Conservation (phyloP, 805 yeast genomes). For the Jamesozyma spencerorum region DNA sequence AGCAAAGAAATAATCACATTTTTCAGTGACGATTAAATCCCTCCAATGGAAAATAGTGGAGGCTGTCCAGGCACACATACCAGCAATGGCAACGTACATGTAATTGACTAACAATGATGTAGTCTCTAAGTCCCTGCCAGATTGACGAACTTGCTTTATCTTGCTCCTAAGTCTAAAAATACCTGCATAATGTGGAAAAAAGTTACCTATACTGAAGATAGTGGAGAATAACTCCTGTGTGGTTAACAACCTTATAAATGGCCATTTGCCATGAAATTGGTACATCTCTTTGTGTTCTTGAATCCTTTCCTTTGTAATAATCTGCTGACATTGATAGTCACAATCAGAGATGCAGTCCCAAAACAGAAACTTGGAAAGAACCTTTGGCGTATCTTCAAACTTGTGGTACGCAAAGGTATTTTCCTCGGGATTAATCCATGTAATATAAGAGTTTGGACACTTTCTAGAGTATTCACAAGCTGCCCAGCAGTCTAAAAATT, state of each 20-base stretch:
- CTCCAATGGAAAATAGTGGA: constrained; percentile 83
- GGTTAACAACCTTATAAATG: constrained; percentile 68
- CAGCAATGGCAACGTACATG: constrained; percentile 41
- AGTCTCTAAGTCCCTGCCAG: constrained; percentile 3
- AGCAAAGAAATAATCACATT: constrained; percentile 85
- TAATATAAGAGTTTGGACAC: constrained; percentile 16
- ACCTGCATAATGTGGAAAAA: constrained; percentile 53
- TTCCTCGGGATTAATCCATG: constrained; percentile 20
- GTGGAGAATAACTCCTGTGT: constrained; percentile 79
- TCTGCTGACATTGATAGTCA: constrained; percentile 86
- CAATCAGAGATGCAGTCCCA: constrained; percentile 81
- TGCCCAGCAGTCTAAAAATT: constrained; percentile 44
- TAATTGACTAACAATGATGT: constrained; percentile 17
- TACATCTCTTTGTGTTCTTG: constrained; percentile 42
- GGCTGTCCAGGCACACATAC: constrained; percentile 83
- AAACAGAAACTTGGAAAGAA: constrained; percentile 37
- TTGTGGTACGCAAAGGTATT: constrained; percentile 17
- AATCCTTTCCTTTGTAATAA: constrained; percentile 50
- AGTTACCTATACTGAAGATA: constrained; percentile 64
- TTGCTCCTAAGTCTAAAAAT: constrained; percentile 28
- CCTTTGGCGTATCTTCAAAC: constrained; percentile 23
- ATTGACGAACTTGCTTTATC: constrained; percentile 7
- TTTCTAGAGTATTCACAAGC: constrained; percentile 36
- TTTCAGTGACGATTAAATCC: constrained; percentile 71
- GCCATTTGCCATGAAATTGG: constrained; percentile 98